Base-by-base conservation (phyloP, 176 grass and related monocot species). In the Microstegium vimineum region DNA sequence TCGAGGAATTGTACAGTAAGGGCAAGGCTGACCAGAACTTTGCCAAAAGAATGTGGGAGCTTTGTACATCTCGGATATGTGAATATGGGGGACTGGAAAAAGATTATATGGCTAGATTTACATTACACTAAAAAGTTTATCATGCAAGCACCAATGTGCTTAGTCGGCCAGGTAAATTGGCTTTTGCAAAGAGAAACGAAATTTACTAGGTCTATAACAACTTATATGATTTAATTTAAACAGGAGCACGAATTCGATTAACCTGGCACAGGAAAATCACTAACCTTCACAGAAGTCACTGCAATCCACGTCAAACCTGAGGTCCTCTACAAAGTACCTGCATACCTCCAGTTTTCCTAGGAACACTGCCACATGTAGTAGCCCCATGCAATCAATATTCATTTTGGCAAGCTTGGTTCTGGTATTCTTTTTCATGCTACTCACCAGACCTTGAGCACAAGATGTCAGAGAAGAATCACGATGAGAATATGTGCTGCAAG, bases 401-500 rank as follows among this genome's bases (percentile, higher is more conserved):
- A 37, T 30, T 43, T 30, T 10, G 54, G 54, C 18, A 57, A 57
- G 54, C 22, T 57, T 57, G 22, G 59, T 71, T 45, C 73, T 83
- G 30, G 62, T 40, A 60, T 75, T 26, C 60, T 62, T 23, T 10
- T 75, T 62, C 71, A 66, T 66, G 41, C 71, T 33, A 33, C 71
- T 64, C 59, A 72, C 71, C 71, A 83, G 20, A 42, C 37, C 81
- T 83, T 75, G 31, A 37, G 20, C 32, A 37, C 32, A 8, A 67
- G 18, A 36, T 22, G 32, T 67, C 7, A 67, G 33, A 36, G 32
- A 67, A 67, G 14, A 67, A 20, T 36, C 32, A 22, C 33, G 37
- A n/a, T 37, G 2, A 67, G 33, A 22, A 36, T 8, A 67, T 67
- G 1, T 22, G 16, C 10, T 67, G 31, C 16, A 67, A 11, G 32